These are phyloP conservation scores for Penicillium dipodomyicola DNA, from an alignment of 495 filamentous ascomycete species.

Conservation along the genomic window DNA sequence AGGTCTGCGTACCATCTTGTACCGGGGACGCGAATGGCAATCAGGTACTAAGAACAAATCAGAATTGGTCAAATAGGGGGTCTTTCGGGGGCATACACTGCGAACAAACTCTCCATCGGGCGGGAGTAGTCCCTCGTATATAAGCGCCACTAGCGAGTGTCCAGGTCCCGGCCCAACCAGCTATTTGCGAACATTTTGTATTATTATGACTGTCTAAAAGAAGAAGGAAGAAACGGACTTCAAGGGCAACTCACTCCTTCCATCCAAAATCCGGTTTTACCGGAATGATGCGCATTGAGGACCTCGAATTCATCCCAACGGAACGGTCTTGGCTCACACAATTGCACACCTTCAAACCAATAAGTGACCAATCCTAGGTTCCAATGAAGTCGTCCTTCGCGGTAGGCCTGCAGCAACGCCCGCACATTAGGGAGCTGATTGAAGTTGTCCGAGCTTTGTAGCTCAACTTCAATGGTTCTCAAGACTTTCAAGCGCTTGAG, in stretches of 20 bases:
- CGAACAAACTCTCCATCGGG: background rate
- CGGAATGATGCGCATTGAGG: background rate
- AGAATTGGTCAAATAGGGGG: background rate
- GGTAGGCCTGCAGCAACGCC: background rate
- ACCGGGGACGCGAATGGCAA: background rate
- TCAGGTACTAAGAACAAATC: background rate
- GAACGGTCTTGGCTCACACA: background rate
- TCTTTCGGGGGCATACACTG: background rate
- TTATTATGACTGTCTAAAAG: background rate
- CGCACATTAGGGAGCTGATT: background rate
- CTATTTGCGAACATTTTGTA: background rate
- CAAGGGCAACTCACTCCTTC: background rate
- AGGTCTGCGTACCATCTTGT: background rate
- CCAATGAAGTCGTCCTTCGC: background rate
- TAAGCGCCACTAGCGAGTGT: background rate
- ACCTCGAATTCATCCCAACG: constrained; percentile 1
- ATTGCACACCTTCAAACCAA: background rate
- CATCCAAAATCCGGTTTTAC: background rate
- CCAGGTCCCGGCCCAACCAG: background rate
- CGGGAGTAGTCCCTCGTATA: background rate
- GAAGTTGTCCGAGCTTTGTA: background rate
- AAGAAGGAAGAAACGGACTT: background rate
- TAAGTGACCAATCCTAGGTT: background rate
- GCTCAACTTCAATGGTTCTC: background rate
- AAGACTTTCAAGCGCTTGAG: background rate